These are phyloP conservation scores for Wickerhamomyces bisporus DNA, from an alignment of 805 yeast genomes.

Conservation along the genomic window DNA sequence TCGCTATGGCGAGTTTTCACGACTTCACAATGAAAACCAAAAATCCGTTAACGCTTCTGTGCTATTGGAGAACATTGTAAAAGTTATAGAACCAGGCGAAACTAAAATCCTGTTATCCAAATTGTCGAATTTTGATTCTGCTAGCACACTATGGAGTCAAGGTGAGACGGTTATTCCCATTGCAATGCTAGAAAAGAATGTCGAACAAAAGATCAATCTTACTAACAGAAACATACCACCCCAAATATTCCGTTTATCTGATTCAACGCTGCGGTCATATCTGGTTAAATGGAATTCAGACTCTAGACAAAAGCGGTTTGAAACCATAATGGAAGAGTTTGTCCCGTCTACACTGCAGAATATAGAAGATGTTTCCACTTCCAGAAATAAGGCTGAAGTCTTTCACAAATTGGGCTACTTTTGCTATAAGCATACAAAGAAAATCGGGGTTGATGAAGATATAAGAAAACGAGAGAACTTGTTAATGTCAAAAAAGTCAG, in stretches of 20 bases:
- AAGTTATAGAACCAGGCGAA: conserved; percentile 5
- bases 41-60: conserved; percentile 47
- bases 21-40: conserved; percentile 37
- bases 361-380: conserved; percentile 14
- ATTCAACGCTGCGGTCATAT: conserved; percentile 29
- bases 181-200: conserved; percentile 38
- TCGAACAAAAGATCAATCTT: conserved; percentile 7
- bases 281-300: conserved; percentile 67
- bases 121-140: conserved; percentile 38
- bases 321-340: conserved; percentile 50
- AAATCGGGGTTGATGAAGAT: conserved; percentile 38
- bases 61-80: conserved; percentile 35
- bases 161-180: conserved; percentile 58
- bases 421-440: conserved; percentile 60
- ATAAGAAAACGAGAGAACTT: conserved; percentile 36
- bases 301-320: conserved; percentile 64
- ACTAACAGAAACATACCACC: conserved; percentile 4
- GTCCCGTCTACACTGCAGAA: conserved; percentile 33
- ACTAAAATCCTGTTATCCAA: conserved; percentile 2
- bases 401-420: conserved; percentile 64
- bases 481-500: conserved; percentile 37
- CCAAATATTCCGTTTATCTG: conserved; percentile 12
- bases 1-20: conserved; percentile 37
- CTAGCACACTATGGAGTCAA: conserved; percentile 61
- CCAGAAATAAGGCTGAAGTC: conserved; percentile 36